Percentiles rank a stretch among this genome's conserved stretches.
Conservation (phyloP, 1,284 basidiomycete species). For the Tilletiopsis washingtonensis region DNA sequence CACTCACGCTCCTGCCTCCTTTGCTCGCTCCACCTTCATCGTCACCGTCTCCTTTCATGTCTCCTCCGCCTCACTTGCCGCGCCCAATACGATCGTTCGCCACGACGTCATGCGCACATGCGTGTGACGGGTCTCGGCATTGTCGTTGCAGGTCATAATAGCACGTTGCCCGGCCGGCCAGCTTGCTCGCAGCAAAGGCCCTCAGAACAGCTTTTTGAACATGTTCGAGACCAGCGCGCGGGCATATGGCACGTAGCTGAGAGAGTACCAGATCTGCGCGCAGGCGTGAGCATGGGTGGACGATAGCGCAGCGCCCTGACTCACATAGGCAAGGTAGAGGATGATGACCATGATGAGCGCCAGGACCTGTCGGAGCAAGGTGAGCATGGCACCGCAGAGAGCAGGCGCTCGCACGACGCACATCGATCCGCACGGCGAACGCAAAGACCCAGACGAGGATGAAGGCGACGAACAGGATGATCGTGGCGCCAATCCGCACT, state of each 20-base stretch:
- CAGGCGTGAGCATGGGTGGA: neutral
- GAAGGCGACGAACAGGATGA: slow-evolving; percentile 60
- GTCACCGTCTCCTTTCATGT: too few species aligned
- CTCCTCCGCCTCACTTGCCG: too few species aligned
- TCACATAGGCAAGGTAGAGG: slow-evolving; percentile 20
- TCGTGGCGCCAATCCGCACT: slow-evolving; percentile 74
- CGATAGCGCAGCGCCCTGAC: neutral
- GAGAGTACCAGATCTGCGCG: too few species aligned
- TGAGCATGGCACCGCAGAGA: too few species aligned
- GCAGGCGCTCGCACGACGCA: too few species aligned
- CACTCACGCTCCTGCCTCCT: neutral
- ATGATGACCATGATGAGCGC: slow-evolving; percentile 36
- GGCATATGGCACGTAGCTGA: neutral
- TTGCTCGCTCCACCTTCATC: neutral
- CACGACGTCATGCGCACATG: too few species aligned
- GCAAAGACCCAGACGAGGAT: slow-evolving; percentile 35
- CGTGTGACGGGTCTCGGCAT: too few species aligned
- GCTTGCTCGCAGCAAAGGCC: too few species aligned
- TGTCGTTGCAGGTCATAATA: too few species aligned
- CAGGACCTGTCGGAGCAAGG: too few species aligned
- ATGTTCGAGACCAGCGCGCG: slow-evolving; percentile 5
- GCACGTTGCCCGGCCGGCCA: too few species aligned
- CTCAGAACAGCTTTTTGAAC: slow-evolving; percentile 3
- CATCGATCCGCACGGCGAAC: slow-evolving; percentile 33
- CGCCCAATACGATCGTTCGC: too few species aligned